Percentiles rank a stretch among this genome's conserved stretches.
Evolutionary conservation across 805 yeast genomes (phyloP).

Genomic region (Metschnikowia similis): DNA sequence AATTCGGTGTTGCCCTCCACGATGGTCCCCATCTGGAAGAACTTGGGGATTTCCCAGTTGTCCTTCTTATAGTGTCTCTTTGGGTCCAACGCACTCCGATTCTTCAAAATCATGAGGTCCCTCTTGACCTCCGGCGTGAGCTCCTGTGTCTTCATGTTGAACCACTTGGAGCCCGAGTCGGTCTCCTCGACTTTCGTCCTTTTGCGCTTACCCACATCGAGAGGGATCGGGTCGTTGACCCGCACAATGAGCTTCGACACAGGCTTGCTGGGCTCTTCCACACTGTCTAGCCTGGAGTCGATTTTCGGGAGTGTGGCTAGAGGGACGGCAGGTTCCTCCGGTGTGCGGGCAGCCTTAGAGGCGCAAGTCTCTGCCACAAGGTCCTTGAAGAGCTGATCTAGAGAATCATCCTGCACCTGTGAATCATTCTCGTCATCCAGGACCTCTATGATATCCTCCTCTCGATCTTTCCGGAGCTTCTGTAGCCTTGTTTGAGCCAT

Average conservation of each 20-base stretch:
- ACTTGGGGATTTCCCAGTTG: slow-evolving; percentile 70
- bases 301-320: slow-evolving; percentile 40
- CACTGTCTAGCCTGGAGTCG: slow-evolving; percentile 25
- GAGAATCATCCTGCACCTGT: slow-evolving; percentile 13
- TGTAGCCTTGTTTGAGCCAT: slow-evolving; percentile 3
- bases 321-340: background rate
- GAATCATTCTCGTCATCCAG: background rate
- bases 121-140: slow-evolving; percentile 54
- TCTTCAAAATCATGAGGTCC: slow-evolving; percentile 73
- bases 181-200: slow-evolving; percentile 9
- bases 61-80: slow-evolving; percentile 92
- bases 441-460: background rate
- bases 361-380: slow-evolving; percentile 24
- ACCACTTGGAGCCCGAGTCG: slow-evolving; percentile 18
- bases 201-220: slow-evolving; percentile 5
- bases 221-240: slow-evolving; percentile 30
- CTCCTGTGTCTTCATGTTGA: slow-evolving; percentile 17
- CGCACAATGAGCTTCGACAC: slow-evolving; percentile 20
- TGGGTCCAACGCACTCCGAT: slow-evolving; percentile 90
- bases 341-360: background rate
- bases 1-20: slow-evolving; percentile 79
- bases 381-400: slow-evolving; percentile 31
- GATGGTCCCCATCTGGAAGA: slow-evolving; percentile 85
- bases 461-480: slow-evolving; percentile 15
- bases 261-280: slow-evolving; percentile 8